Evolutionary conservation across 352 stramenopile species (phyloP).

Genomic region (Phytophthora idaei): DNA sequence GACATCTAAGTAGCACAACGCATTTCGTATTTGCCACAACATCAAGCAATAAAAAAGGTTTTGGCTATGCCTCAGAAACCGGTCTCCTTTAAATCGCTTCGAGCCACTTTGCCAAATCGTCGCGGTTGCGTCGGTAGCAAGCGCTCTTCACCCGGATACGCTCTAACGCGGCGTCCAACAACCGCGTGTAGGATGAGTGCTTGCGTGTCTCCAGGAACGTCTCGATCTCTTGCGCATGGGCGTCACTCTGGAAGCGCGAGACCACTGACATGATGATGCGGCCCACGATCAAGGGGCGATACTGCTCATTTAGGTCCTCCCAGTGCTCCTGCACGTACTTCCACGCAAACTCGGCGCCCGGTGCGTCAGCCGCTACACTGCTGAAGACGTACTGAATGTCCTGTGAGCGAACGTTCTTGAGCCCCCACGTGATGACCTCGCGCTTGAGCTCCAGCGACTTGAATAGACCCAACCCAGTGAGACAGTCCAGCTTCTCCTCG

Average conservation of each 20-base stretch:
- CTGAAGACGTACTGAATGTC: constrained; percentile 84
- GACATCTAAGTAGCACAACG: too few relatives aligned
- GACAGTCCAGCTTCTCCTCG: constrained; percentile 81
- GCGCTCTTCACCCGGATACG: constrained; percentile 76
- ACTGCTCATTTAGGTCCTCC: constrained; percentile 66
- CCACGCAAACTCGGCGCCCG: constrained; percentile 63
- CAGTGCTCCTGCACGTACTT: constrained; percentile 80
- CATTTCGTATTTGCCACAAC: too few relatives aligned
- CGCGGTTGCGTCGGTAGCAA: constrained; percentile 61
- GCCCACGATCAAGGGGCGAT: constrained; percentile 62
- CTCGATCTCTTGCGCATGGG: constrained; percentile 58
- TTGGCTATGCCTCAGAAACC: neutral
- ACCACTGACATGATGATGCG: constrained; percentile 72
- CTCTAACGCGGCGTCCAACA: constrained; percentile 74
- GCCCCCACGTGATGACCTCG: constrained; percentile 69
- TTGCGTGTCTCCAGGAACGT: constrained; percentile 67
- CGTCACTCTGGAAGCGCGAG: constrained; percentile 69
- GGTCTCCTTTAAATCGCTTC: constrained; percentile 17
- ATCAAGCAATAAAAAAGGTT: too few relatives aligned
- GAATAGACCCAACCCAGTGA: constrained; percentile 72
- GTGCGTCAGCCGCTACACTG: constrained; percentile 68
- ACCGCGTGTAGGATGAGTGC: constrained; percentile 66
- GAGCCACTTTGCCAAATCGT: constrained; percentile 65
- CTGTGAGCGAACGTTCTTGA: constrained; percentile 76
- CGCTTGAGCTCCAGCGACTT: constrained; percentile 64